A percentile compares a stretch with the other conserved stretches of the same genome.
These are phyloP conservation scores for Cordyceps pruinosa DNA, from an alignment of 2,329 filamentous ascomycete genomes.

Conservation along the genomic window DNA sequence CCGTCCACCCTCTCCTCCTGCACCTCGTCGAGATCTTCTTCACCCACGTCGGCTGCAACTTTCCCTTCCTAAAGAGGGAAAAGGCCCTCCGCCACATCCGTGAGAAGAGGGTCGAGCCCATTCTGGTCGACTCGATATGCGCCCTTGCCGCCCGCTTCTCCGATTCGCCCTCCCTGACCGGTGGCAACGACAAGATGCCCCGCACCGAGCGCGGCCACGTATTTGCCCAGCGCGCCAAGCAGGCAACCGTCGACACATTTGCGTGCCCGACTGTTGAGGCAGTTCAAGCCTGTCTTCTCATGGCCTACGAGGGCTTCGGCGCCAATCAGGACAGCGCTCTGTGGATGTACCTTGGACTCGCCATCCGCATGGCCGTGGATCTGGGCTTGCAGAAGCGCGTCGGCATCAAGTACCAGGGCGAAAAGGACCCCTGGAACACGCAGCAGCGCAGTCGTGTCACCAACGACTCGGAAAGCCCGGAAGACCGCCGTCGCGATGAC, in stretches of 20 bases:
- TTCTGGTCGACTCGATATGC: constrained; percentile 81
- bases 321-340: constrained; percentile 81
- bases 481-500: constrained; percentile 37
- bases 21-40: constrained; percentile 78
- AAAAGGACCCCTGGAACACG: constrained; percentile 43
- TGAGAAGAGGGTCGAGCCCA: constrained; percentile 75
- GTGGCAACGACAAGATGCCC: constrained; percentile 40
- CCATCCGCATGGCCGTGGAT: constrained; percentile 76
- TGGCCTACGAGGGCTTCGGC: constrained; percentile 86
- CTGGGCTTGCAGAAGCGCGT: constrained; percentile 76
- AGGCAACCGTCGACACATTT: constrained; percentile 76
- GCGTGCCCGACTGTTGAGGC: constrained; percentile 76
- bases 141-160: constrained; percentile 78
- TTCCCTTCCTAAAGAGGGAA: constrained; percentile 69
- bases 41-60: constrained; percentile 73
- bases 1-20: constrained; percentile 68
- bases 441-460: constrained; percentile 36
- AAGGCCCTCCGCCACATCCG: constrained; percentile 69
- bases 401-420: constrained; percentile 58
- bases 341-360: constrained; percentile 89
- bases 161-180: constrained; percentile 43
- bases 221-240: constrained; percentile 76
- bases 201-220: constrained; percentile 66
- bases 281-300: constrained; percentile 73
- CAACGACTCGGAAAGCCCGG: constrained; percentile 27